A percentile compares a stretch with the other conserved stretches of the same genome.
These are phyloP conservation scores for Suhomyces faveliae DNA, from an alignment of 805 yeast species.

Conservation along the genomic window DNA sequence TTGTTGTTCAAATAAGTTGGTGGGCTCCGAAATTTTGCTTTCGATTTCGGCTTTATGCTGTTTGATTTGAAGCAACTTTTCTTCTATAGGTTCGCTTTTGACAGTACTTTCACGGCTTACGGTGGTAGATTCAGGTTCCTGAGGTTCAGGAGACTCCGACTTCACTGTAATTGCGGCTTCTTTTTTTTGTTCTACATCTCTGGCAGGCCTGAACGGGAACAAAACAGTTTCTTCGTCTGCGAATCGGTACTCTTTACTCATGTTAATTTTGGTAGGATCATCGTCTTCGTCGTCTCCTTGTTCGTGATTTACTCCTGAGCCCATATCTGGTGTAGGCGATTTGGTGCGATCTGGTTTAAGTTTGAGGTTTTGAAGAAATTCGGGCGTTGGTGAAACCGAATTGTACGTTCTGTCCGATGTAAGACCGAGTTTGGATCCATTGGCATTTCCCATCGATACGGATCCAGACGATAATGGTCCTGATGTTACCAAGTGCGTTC, in stretches of 20 bases:
- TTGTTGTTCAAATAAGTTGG: slow-evolving; percentile 28
- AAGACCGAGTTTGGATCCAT: slow-evolving; percentile 25
- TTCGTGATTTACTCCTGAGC: slow-evolving; percentile 8
- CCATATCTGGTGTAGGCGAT: slow-evolving; percentile 11
- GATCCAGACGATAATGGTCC: slow-evolving; percentile 75
- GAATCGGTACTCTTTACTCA: slow-evolving; percentile 59
- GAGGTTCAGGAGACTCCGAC: slow-evolving; percentile 6
- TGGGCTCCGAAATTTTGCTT: slow-evolving; percentile 25
- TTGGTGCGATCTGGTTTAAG: slow-evolving; percentile 23
- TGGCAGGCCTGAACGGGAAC: slow-evolving; percentile 70
- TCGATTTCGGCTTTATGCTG: slow-evolving; percentile 29
- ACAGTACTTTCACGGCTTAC: slow-evolving; percentile 21
- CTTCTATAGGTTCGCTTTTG: slow-evolving; percentile 32
- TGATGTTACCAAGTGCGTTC: slow-evolving; percentile 64
- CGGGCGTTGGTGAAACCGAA: slow-evolving; percentile 39
- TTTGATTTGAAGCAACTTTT: slow-evolving; percentile 23
- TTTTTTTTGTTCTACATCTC: slow-evolving; percentile 33
- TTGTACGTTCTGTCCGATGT: slow-evolving; percentile 32
- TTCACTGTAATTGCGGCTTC: slow-evolving; percentile 1
- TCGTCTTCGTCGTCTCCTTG: slow-evolving; percentile 44
- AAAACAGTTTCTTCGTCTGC: slow-evolving; percentile 53
- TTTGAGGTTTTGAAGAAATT: slow-evolving; percentile 37
- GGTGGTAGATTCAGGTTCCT: slow-evolving; percentile 9
- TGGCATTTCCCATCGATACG: slow-evolving; percentile 41
- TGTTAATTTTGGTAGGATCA: slow-evolving; percentile 51